Conservation (phyloP, 371 early-diverging fungal genomes). For the Lichtheimia ornata region DNA sequence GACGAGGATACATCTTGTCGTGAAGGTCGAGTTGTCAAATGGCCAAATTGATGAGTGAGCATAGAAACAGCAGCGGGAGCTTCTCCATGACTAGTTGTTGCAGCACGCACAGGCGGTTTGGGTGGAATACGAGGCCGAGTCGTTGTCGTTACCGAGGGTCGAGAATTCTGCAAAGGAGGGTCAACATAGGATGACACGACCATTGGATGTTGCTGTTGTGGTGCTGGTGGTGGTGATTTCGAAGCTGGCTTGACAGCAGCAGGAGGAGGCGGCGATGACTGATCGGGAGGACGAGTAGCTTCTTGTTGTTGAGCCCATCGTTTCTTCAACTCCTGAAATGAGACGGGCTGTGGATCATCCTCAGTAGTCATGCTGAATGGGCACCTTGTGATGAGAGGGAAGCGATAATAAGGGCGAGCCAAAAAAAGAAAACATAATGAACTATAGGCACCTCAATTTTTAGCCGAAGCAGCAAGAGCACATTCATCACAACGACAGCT, state of each 20-base stretch:
- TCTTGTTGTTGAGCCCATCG: slow-evolving; percentile 25
- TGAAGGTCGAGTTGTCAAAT: slow-evolving; percentile 3
- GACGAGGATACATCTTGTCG: no score
- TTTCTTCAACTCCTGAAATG: slow-evolving; percentile 24
- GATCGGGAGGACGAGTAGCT: slow-evolving; percentile 4
- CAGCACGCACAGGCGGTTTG: slow-evolving; percentile 10
- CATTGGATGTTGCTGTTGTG: background rate
- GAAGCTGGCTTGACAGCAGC: slow-evolving; percentile 1
- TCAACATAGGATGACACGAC: background rate
- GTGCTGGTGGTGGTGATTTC: slow-evolving; percentile 1
- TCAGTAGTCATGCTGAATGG: slow-evolving; percentile 7
- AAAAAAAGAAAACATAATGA: slow-evolving; percentile 1
- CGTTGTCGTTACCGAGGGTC: background rate
- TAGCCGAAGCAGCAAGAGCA: background rate
- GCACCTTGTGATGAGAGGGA: background rate
- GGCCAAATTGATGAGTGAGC: slow-evolving; percentile 20
- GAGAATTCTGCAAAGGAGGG: slow-evolving; percentile 1
- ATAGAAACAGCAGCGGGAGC: slow-evolving; percentile 10
- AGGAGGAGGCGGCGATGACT: background rate
- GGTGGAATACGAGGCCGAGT: slow-evolving; percentile 24
- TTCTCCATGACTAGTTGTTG: background rate
- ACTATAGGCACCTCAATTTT: background rate
- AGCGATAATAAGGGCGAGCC: background rate
- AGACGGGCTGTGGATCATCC: slow-evolving; percentile 21
- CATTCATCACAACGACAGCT: no score